Evolutionary conservation across 495 filamentous ascomycete species (phyloP).

Genomic region (Parmelia sp.): DNA sequence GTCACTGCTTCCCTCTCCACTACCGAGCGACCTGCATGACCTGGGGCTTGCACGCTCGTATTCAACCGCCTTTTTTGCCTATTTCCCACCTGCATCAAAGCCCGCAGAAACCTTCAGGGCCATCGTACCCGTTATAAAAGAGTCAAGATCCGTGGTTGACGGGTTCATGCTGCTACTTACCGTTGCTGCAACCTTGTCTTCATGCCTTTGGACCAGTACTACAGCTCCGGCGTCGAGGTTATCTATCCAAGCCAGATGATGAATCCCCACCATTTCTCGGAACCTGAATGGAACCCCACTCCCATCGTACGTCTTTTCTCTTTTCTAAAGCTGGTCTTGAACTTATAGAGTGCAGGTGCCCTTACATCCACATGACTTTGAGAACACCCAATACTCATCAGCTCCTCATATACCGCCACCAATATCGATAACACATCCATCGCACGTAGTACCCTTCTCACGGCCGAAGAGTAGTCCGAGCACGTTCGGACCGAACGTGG

Average conservation of each 20-base stretch:
- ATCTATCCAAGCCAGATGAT: slow-evolving; percentile 27
- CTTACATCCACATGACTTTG: slow-evolving; percentile 23
- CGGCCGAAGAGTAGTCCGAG: slow-evolving; percentile 42
- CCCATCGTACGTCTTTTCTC: slow-evolving; percentile 21
- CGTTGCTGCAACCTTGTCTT: slow-evolving; percentile 15
- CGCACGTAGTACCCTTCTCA: slow-evolving; percentile 24
- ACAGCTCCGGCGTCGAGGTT: slow-evolving; percentile 25
- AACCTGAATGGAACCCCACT: slow-evolving; percentile 26
- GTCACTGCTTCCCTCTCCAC: slow-evolving; percentile 11
- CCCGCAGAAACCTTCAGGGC: not conserved
- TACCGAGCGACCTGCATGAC: slow-evolving; percentile 18
- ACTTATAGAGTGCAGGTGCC: slow-evolving; percentile 35
- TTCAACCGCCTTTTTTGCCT: not conserved
- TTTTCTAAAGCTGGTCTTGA: slow-evolving; percentile 32
- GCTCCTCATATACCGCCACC: slow-evolving; percentile 34
- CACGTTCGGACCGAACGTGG: slow-evolving; percentile 30
- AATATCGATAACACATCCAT: slow-evolving; percentile 28
- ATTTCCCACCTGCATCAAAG: not conserved
- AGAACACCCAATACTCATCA: slow-evolving; percentile 26
- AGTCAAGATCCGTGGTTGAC: not conserved
- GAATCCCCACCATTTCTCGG: slow-evolving; percentile 29
- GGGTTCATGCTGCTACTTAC: not conserved
- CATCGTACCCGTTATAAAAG: not conserved
- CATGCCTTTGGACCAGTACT: slow-evolving; percentile 25
- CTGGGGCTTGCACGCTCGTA: slow-evolving; percentile 11